These are phyloP conservation scores for Aureobasidium sp. DNA, from an alignment of 2,329 filamentous ascomycete genomes.

Conservation along the genomic window DNA sequence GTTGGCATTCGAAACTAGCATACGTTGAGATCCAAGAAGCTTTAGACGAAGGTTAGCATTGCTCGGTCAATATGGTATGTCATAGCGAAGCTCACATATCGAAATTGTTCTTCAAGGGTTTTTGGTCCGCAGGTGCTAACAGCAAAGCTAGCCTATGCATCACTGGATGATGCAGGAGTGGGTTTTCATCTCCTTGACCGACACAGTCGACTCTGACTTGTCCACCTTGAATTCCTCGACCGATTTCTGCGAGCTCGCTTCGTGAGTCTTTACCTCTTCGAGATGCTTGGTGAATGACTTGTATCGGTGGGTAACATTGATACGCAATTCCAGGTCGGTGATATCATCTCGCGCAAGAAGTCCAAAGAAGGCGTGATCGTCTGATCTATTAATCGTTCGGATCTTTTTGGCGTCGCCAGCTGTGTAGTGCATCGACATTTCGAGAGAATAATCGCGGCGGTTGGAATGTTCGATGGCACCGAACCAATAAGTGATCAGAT, in stretches of 20 bases:
- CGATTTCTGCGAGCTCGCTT: not conserved
- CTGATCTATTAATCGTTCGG: not conserved
- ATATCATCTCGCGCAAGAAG: not conserved
- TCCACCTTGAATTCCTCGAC: not conserved
- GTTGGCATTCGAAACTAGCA: slow-evolving; percentile 26
- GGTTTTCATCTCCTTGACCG: not conserved
- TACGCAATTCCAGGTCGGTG: not conserved
- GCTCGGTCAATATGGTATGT: not conserved
- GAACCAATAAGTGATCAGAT: not conserved
- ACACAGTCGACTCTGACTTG: not conserved
- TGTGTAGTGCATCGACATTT: not conserved
- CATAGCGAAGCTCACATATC: not conserved
- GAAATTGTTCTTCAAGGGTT: not conserved
- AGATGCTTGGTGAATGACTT: not conserved
- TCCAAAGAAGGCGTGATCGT: not conserved
- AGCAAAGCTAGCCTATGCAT: not conserved
- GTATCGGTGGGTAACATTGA: not conserved
- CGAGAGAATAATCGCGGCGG: not conserved
- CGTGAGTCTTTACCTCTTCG: not conserved
- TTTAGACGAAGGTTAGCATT: not conserved
- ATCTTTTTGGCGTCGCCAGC: not conserved
- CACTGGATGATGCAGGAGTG: not conserved
- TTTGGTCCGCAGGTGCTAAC: not conserved
- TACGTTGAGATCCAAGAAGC: not conserved
- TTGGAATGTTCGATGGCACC: not conserved